Base-by-base conservation (phyloP, 352 stramenopile species). In the Phytopythium delawarense region DNA sequence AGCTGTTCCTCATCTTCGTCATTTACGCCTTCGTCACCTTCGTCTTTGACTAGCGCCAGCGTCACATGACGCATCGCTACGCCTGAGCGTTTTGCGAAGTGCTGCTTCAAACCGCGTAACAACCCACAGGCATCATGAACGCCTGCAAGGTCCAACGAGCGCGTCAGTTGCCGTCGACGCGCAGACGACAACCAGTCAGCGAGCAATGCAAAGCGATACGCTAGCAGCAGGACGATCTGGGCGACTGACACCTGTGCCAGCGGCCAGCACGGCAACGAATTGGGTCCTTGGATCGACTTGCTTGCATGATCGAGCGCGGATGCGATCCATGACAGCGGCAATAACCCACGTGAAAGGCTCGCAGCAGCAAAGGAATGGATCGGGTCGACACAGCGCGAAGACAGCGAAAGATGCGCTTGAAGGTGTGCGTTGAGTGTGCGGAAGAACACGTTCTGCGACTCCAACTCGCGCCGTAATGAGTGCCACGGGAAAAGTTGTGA, bases 101-200 rank as follows among this genome's bases (percentile, higher is more conserved):
- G 64, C 16, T 4, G n/a, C 4, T 59, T 61, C 45, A 76, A 57
- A 3, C 34, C 40, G 2, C 23, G 59, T 8, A 76, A 34, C 37
- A 73, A 68, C 0, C 23, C 28, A 39, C 56, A 59, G 1, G 63
- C 51, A 20, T 76, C 59, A 23, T 59, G 55, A 7, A 71, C 56
- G 4, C 69, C 62, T 8, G 65, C 66, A 20, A 76, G 59, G 42
- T 76, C 71, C 5, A 76, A 45, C 2, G 69, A 42, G 48, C 65
- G 71, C 2, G 59, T 63, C 3, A 57, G 49, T 52, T 53, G 53
- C n/a, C 69, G 62, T 40, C 61, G 62, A 32, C n/a, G n/a, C 21
- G 3, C 4, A 37, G 35, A 40, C 54, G 35, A 23, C n/a, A 76
- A 32, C 51, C 65, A 76, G 21, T 62, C 55, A 3, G 69, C 62